Evolutionary conservation across 2,329 filamentous ascomycete species (phyloP), one percentile per base, ranked within the genome.

Genomic region (Penicillium sp.): DNA sequence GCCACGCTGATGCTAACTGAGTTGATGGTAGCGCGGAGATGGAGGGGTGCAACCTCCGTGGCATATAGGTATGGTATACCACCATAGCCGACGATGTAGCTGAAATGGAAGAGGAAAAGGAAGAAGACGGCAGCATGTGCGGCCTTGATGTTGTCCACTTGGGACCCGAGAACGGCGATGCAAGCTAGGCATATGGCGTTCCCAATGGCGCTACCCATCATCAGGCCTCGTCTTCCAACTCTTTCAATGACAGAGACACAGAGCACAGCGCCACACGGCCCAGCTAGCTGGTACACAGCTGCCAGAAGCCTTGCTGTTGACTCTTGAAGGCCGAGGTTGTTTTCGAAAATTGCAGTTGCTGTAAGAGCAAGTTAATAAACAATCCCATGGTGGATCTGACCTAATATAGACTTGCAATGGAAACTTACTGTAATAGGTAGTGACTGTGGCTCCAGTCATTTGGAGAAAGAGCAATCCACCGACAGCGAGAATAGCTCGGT

Each of bases 31-130:
- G 63, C 56, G n/a, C 64, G 62, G 13, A 67, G 52, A 27, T 64
- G 58, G 26, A 66, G 55, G 3, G 64, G 64, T 8, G 63, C 54
- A 39, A 67, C 53, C 29, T 67, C 64, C 2, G 64, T 53, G 9
- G 59, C 60, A 35, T 66, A 67, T 7, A 67, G 53, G 33, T 66
- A 67, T n/a, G 64, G 64, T 16, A 67, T 65, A 1, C 62, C 62
- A 9, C 64, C 63, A 27, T 62, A 66, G 1, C 64, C 64, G 13
- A 66, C 58, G 46, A 64, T 64, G 35, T 66, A 67, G 39, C 53
- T 60, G 57, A 67, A 64, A 48, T 67, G 64, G 14, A 64, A 67
- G 5, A 66, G 48, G 26, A 66, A 66, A 10, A 66, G 56, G 37
- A 66, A 66, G 26, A 66, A 59, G 1, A 66, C 60, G 16, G 64